These are phyloP conservation scores for Macrophomina tecta DNA, from an alignment of 2,329 filamentous ascomycete genomes.

Conservation along the genomic window DNA sequence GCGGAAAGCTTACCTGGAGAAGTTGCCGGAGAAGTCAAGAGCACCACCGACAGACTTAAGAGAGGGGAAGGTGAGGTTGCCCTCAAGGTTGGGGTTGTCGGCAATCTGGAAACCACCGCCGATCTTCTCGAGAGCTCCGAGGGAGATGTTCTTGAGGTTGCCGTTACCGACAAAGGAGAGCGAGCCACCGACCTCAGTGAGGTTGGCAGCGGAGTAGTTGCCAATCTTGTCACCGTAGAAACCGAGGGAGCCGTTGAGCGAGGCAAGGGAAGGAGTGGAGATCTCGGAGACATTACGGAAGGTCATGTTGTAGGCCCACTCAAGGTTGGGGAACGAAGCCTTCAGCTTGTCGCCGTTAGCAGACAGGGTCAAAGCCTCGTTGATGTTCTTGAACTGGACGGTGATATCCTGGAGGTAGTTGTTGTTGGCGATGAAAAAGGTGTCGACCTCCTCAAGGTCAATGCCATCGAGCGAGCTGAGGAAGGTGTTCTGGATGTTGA, in stretches of 20 bases:
- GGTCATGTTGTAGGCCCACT: constrained; percentile 79
- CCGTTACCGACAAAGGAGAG: constrained; percentile 64
- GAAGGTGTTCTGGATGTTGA: constrained; percentile 86
- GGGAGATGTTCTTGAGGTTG: constrained; percentile 72
- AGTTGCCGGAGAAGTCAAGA: constrained; percentile 83
- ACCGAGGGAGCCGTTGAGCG: constrained; percentile 78
- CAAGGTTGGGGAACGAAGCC: constrained; percentile 78
- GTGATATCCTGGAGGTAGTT: constrained; percentile 74
- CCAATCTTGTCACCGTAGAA: constrained; percentile 81
- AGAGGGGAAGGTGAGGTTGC: constrained; percentile 70
- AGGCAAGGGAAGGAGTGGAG: constrained; percentile 72
- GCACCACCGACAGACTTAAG: constrained; percentile 77
- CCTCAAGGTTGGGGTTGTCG: constrained; percentile 80
- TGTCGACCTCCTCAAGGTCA: constrained; percentile 73
- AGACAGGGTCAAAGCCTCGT: constrained; percentile 71
- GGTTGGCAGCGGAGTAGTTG: constrained; percentile 68
- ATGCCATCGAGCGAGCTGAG: constrained; percentile 80
- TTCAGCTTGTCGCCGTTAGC: constrained; percentile 78
- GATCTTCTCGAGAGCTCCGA: constrained; percentile 71
- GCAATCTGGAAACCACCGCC: constrained; percentile 82
- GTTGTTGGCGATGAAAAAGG: constrained; percentile 91
- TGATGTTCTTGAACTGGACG: constrained; percentile 79
- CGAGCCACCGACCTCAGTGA: constrained; percentile 68
- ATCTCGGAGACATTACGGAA: constrained; percentile 81
- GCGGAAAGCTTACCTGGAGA: constrained; percentile 70